Conservation (phyloP, 805 yeast species). For the Cyberlindnera maritima region DNA sequence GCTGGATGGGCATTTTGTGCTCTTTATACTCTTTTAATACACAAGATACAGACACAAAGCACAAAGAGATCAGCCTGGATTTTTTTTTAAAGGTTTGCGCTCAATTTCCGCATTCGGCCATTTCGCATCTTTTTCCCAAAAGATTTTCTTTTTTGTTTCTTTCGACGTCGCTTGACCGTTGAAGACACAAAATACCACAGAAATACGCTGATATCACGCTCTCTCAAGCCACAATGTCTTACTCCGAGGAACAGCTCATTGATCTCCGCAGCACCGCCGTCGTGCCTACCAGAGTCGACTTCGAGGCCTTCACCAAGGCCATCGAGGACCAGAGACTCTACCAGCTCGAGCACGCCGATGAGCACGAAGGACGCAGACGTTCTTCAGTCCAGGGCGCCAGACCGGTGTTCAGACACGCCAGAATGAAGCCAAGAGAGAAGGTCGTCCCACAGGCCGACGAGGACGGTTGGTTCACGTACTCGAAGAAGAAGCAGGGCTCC, state of each 20-base stretch:
- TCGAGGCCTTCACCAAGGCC: constrained; percentile 61
- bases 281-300: constrained; percentile 60
- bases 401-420: constrained; percentile 58
- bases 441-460: constrained; percentile 53
- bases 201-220: not conserved
- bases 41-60: too few relatives aligned
- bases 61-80: not conserved
- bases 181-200: too few relatives aligned
- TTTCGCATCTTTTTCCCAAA: not conserved
- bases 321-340: constrained; percentile 62
- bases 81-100: not conserved
- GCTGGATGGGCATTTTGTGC: constrained; percentile 57
- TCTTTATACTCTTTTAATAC: not conserved
- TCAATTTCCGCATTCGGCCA: not conserved
- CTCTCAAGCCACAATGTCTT: constrained; percentile 27
- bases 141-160: not conserved
- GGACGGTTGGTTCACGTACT: constrained; percentile 80
- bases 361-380: constrained; percentile 45
- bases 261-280: constrained; percentile 54
- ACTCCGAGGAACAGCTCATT: constrained; percentile 70
- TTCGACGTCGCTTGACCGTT: not conserved
- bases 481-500: constrained; percentile 28
- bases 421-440: constrained; percentile 29
- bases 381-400: constrained; percentile 44
- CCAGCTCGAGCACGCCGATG: constrained; percentile 29